A percentile compares a stretch with the other conserved stretches of the same genome.
phyloP scores from a whole-genome alignment of 78 protist genomes.

The Pigoraptor vietnamica region DNA sequence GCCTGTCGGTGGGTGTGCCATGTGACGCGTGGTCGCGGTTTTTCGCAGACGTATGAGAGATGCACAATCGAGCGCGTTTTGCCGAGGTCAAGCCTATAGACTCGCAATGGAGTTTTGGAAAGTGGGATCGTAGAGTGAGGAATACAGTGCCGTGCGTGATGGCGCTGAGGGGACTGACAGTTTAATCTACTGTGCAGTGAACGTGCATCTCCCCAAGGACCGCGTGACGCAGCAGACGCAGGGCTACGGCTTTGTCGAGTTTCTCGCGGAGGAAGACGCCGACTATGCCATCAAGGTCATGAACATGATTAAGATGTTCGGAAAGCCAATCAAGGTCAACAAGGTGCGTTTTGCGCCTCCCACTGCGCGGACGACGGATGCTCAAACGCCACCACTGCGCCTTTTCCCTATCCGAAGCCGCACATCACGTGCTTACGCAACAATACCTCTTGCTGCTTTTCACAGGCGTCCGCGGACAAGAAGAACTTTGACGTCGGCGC shows the following conservation, averaged over 20 bases:
- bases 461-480: constrained; percentile 1
- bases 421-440: not conserved
- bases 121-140: no score
- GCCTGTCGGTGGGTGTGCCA: constrained; percentile 66
- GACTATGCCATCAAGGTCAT: constrained; percentile 89
- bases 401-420: no score
- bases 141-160: not conserved
- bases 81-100: no score
- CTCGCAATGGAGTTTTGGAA: no score
- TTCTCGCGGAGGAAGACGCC: constrained; percentile 87
- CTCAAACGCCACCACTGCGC: no score
- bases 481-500: constrained; percentile 50
- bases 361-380: no score
- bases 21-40: no score
- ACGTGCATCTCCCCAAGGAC: constrained; percentile 93
- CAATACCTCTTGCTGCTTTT: not conserved
- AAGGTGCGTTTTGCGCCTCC: no score
- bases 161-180: not conserved
- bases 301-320: constrained; percentile 84
- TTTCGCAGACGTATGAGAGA: no score
- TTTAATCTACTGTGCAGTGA: constrained; percentile 30
- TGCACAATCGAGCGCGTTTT: no score
- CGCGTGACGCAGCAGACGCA: constrained; percentile 74
- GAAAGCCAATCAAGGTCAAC: constrained; percentile 86
- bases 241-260: constrained; percentile 95